A percentile compares a stretch with the other conserved stretches of the same genome.
These are phyloP conservation scores for Thymus mandschuricus DNA, from an alignment of 257 asterid genomes.

Conservation along the genomic window DNA sequence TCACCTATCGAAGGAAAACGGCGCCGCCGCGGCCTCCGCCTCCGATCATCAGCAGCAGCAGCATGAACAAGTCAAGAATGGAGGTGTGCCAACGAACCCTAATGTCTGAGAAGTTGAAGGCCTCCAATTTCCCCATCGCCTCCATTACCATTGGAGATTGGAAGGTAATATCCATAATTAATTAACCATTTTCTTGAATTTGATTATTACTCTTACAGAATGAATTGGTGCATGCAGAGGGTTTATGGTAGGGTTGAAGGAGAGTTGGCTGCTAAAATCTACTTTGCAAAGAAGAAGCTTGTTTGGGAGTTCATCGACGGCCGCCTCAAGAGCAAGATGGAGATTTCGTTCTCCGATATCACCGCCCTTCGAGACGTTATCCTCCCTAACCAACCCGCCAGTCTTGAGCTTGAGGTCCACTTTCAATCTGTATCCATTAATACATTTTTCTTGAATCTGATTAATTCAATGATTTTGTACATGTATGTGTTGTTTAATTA, in stretches of 20 bases:
- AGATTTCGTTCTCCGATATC: constrained; percentile 50
- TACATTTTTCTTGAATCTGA: no score
- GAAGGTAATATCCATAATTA: constrained; percentile 38
- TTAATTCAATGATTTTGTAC: no score
- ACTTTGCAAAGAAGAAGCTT: constrained; percentile 45
- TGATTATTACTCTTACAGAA: no score
- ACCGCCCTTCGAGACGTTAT: constrained; percentile 36
- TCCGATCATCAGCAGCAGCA: no score
- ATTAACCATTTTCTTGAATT: no score
- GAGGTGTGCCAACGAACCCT: no score
- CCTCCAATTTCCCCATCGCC: constrained; percentile 43
- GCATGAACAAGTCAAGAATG: neutral
- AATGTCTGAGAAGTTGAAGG: constrained; percentile 34
- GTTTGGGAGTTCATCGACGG: constrained; percentile 65
- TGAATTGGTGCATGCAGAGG: constrained; percentile 23
- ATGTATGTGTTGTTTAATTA: neutral
- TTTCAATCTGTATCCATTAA: neutral
- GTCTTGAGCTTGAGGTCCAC: constrained; percentile 50
- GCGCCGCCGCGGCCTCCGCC: neutral
- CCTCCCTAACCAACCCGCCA: constrained; percentile 18
- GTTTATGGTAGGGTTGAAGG: constrained; percentile 29
- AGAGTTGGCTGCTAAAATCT: constrained; percentile 47
- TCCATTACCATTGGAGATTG: constrained; percentile 41
- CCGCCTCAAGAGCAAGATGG: constrained; percentile 52
- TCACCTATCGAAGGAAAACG: neutral